Percentiles rank a stretch among this genome's conserved stretches.
Evolutionary conservation across 164 flowering plant species (phyloP).

Genomic region (Hamamelis virginiana): DNA sequence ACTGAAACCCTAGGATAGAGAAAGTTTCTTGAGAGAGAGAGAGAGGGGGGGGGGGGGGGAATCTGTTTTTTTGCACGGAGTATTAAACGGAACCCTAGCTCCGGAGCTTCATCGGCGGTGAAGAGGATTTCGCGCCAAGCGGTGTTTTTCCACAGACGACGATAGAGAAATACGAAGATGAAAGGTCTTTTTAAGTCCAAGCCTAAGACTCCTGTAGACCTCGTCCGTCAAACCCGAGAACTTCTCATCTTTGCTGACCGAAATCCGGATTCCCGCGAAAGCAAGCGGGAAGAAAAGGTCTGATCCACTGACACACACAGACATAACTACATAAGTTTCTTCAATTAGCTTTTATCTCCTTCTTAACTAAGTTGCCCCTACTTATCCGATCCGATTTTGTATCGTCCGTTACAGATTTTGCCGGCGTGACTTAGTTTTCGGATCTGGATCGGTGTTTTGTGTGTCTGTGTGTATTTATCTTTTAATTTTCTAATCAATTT

Average conservation of each 20-base stretch:
- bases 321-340: too few relatives aligned
- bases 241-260: slow-evolving; percentile 46
- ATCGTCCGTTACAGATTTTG: too few relatives aligned
- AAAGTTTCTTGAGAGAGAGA: neutral
- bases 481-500: too few relatives aligned
- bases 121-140: neutral
- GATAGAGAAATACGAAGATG: slow-evolving; percentile 30
- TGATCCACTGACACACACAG: neutral
- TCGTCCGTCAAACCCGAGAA: slow-evolving; percentile 61
- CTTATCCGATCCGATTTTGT: too few relatives aligned
- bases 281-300: slow-evolving; percentile 74
- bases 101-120: neutral
- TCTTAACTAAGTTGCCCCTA: too few relatives aligned
- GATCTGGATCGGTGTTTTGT: too few relatives aligned
- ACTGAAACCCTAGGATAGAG: neutral
- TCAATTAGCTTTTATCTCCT: neutral
- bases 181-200: slow-evolving; percentile 66
- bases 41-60: neutral
- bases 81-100: too few relatives aligned
- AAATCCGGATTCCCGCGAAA: slow-evolving; percentile 33
- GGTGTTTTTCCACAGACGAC: neutral
- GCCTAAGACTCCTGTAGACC: slow-evolving; percentile 65
- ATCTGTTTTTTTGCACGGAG: neutral
- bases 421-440: too few relatives aligned
- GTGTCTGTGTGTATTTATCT: too few relatives aligned